Base-by-base conservation (phyloP, 306 rosid genomes). In the Mimosa bimucronata region DNA sequence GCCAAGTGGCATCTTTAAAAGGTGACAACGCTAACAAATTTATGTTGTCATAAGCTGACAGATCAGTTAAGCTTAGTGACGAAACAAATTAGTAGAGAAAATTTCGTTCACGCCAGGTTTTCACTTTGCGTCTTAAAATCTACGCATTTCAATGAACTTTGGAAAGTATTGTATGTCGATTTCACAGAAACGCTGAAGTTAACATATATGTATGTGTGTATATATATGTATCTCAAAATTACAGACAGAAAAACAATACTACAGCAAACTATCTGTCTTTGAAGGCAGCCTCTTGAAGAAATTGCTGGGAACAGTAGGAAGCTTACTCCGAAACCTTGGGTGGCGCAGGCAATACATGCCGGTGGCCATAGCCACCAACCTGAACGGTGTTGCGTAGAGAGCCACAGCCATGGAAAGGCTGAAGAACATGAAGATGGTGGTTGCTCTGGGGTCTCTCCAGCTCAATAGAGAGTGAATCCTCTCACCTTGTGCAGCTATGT, bases 401-500 rank as follows among this genome's bases (percentile, higher is more conserved):
- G 85, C 55, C 69, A 86, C 88, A 1, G 97, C 90, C 3, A 89
- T 87, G 45, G 90, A 85, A 10, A 94, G 80, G 19, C 97, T 77
- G 67, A 94, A 90, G 72, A 88, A 26, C 23, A 88, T 77, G 77
- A 89, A 94, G 41, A 94, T 73, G 78, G 91, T 82, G 13, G 92
- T 90, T 62, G 94, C 98, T 81, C 96, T 89, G 0, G 94, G 88
- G 69, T 94, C 98, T 86, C 97, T 90, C 97, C 97, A 92, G 53
- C 94, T 92, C 48, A 92, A 81, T 15, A 94, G 75, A 60, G 94
- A 90, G 73, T 88, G 91, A 79, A 92, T 70, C 34, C 97, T 90
- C 90, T 94, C 97, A 19, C 97, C 98, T n/a, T 90, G 98, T 21
- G 96, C 90, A 34, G 97, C 97, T 46, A 94, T 87, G 86, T 94